phyloP scores from a whole-genome alignment of 192 early-diverging fungal species.

The Podila horticola region DNA sequence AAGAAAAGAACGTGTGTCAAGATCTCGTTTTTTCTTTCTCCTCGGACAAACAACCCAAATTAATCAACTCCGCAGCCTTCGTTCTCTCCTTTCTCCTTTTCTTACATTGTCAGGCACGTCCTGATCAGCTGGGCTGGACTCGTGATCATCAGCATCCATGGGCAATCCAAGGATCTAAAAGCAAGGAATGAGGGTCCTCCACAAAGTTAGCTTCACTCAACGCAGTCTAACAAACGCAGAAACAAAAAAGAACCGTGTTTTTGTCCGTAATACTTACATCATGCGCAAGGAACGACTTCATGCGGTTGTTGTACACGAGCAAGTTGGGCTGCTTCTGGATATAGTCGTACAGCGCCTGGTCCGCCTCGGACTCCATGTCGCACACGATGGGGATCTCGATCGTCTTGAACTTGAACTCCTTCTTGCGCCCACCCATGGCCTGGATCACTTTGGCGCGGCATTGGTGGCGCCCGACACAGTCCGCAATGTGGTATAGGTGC shows the following conservation, averaged over 20 bases:
- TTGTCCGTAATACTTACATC: constrained; percentile 19
- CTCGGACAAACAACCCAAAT: no score
- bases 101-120: constrained; percentile 35
- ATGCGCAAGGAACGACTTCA: constrained; percentile 49
- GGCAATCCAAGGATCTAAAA: constrained; percentile 43
- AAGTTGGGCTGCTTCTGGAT: constrained; percentile 49
- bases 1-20: no score
- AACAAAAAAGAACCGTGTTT: no score
- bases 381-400: constrained; percentile 49
- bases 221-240: no score
- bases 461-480: constrained; percentile 50
- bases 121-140: constrained; percentile 25
- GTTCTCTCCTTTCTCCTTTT: neutral
- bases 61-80: no score
- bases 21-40: no score
- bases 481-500: constrained; percentile 49
- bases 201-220: no score
- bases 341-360: constrained; percentile 37
- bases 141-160: constrained; percentile 30
- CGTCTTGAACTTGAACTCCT: constrained; percentile 49
- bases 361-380: constrained; percentile 46
- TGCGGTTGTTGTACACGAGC: constrained; percentile 46
- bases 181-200: neutral
- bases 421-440: constrained; percentile 51
- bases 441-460: constrained; percentile 52